These are phyloP conservation scores for Thalassia testudinum DNA, from an alignment of 116 monocot genomes.

Conservation along the genomic window DNA sequence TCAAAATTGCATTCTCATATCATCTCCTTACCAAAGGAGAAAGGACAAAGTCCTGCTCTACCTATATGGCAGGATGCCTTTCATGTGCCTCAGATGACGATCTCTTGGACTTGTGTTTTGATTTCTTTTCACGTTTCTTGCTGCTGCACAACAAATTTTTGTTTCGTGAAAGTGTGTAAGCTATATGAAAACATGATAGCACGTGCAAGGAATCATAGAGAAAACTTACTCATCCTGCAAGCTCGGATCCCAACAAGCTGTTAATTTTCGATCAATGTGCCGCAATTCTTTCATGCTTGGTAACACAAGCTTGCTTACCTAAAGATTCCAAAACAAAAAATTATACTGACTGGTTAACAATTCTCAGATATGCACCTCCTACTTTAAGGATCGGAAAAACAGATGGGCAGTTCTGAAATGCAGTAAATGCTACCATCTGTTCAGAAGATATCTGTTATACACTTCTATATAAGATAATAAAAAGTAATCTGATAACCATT, in stretches of 20 bases:
- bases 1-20: too few relatives aligned
- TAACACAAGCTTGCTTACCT: slow-evolving; percentile 44
- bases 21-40: too few relatives aligned
- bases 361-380: too few relatives aligned
- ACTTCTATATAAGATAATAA: too few relatives aligned
- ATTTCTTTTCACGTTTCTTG: slow-evolving; percentile 79
- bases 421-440: too few relatives aligned
- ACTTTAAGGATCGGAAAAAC: too few relatives aligned
- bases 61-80: not conserved
- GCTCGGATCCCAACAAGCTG: slow-evolving; percentile 76
- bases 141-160: slow-evolving; percentile 15
- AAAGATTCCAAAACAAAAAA: not conserved
- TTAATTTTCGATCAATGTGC: slow-evolving; percentile 80
- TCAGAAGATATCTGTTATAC: too few relatives aligned
- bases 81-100: slow-evolving; percentile 29
- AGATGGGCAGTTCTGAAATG: too few relatives aligned
- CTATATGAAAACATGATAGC: not conserved
- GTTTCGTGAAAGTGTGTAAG: not conserved
- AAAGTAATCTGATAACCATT: too few relatives aligned
- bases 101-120: slow-evolving; percentile 87
- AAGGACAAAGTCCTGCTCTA: too few relatives aligned
- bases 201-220: not conserved
- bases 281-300: slow-evolving; percentile 79
- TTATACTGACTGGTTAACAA: too few relatives aligned
- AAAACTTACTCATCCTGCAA: slow-evolving; percentile 61